phyloP scores from a whole-genome alignment of 139 green algal species.

The Tetraselmis striata region DNA sequence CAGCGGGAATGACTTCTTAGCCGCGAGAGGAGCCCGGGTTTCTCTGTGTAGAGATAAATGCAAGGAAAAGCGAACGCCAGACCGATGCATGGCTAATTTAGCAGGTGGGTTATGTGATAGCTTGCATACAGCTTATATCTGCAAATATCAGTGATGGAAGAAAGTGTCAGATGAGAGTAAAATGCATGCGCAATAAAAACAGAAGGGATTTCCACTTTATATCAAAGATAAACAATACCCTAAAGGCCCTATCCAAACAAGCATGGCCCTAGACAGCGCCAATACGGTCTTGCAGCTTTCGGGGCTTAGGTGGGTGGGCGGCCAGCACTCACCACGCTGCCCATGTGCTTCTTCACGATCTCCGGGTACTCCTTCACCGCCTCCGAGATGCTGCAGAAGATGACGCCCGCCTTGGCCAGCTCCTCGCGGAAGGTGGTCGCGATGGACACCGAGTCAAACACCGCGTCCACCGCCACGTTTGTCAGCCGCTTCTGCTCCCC shows the following conservation, averaged over 20 bases:
- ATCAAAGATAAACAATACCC: neutral
- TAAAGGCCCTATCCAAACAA: neutral
- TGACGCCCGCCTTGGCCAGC: conserved; percentile 86
- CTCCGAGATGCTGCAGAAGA: conserved; percentile 96
- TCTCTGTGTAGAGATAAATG: too few relatives aligned
- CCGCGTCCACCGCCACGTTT: conserved; percentile 96
- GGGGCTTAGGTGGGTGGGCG: too few relatives aligned
- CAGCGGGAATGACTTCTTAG: neutral
- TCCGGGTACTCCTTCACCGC: conserved; percentile 94
- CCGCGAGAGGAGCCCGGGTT: too few relatives aligned
- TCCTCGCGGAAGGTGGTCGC: conserved; percentile 96
- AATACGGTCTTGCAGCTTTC: too few relatives aligned
- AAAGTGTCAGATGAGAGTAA: too few relatives aligned
- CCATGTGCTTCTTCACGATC: conserved; percentile 86
- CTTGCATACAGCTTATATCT: too few relatives aligned
- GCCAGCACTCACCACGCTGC: conserved; percentile 72
- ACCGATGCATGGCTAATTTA: neutral
- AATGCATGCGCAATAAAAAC: too few relatives aligned
- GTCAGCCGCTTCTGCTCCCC: conserved; percentile 95
- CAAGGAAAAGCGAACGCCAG: too few relatives aligned
- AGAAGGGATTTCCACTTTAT: too few relatives aligned
- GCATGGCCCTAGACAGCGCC: too few relatives aligned
- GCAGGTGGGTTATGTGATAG: neutral
- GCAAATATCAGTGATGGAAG: too few relatives aligned
- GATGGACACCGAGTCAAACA: conserved; percentile 98